These are phyloP conservation scores for Tetracentron sinense DNA, from an alignment of 164 flowering plant species.

Conservation along the genomic window DNA sequence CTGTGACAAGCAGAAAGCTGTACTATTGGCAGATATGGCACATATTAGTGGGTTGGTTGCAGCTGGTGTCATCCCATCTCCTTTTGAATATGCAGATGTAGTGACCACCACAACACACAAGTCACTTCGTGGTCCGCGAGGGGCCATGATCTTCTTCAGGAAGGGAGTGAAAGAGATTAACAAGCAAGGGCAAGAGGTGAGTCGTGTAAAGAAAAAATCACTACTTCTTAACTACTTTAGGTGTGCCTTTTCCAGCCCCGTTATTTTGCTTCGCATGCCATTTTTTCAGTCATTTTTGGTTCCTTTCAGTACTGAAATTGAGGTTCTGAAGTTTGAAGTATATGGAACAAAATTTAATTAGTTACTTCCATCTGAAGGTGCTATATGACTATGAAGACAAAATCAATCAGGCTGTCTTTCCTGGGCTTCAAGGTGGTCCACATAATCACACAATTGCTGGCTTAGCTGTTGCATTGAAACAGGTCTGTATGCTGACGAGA, in stretches of 20 bases:
- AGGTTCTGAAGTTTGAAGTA: not conserved
- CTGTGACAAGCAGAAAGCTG: slow-evolving; percentile 90
- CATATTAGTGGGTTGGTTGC: slow-evolving; percentile 99
- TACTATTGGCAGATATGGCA: slow-evolving; percentile 99
- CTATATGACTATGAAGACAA: slow-evolving; percentile 93
- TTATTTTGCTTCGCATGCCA: not conserved
- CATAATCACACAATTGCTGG: slow-evolving; percentile 98
- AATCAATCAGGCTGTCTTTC: slow-evolving; percentile 95
- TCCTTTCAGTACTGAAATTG: slow-evolving; percentile 2
- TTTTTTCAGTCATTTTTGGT: not conserved
- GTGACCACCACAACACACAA: slow-evolving; percentile 99
- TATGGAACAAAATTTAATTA: not conserved
- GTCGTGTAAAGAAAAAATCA: slow-evolving; percentile 3
- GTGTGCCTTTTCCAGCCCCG: not conserved
- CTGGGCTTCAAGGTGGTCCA: slow-evolving; percentile 99
- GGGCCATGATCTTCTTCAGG: slow-evolving; percentile 90
- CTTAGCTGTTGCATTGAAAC: slow-evolving; percentile 95
- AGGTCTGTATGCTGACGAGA: slow-evolving; percentile 39
- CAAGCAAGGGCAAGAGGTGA: slow-evolving; percentile 82
- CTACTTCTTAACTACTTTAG: not conserved
- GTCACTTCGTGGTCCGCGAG: slow-evolving; percentile 99
- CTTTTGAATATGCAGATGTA: slow-evolving; percentile 95
- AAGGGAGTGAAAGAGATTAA: slow-evolving; percentile 84
- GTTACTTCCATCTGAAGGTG: slow-evolving; percentile 49
- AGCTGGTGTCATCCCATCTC: slow-evolving; percentile 96